Evolutionary conservation across 257 asterid species (phyloP).

Genomic region (Ajuga chamaepitys): DNA sequence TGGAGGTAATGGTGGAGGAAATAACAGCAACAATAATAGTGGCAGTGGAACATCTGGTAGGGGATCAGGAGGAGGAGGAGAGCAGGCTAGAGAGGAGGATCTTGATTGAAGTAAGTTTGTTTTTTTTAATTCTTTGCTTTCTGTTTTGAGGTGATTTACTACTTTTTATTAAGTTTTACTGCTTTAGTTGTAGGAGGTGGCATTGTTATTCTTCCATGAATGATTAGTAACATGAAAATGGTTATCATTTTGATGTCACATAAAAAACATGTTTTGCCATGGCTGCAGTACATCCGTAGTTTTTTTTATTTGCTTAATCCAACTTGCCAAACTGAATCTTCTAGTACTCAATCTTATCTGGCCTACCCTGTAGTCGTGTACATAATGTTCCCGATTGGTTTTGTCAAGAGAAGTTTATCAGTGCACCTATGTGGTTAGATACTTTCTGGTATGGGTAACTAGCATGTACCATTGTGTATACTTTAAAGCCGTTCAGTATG

Average conservation of each 20-base stretch:
- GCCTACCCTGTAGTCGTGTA: not conserved
- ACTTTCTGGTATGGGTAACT: not conserved
- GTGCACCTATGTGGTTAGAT: not conserved
- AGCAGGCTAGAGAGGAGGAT: slow-evolving; percentile 63
- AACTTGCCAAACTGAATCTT: not conserved
- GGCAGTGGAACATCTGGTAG: slow-evolving; percentile 31
- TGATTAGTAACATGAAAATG: not conserved
- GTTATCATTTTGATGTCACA: not conserved
- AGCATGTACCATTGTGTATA: not conserved
- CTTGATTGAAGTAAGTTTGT: slow-evolving; percentile 46
- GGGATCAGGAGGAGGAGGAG: slow-evolving; percentile 37
- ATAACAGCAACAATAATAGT: slow-evolving; percentile 12
- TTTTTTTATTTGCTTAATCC: not conserved
- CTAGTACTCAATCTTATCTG: not conserved
- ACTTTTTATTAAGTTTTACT: not conserved
- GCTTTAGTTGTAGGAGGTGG: not conserved
- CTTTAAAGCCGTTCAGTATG: not conserved
- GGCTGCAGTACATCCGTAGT: not conserved
- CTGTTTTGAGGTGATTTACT: not conserved
- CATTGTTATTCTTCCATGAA: not conserved
- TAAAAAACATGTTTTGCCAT: not conserved
- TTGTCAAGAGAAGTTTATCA: not conserved
- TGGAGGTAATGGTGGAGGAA: slow-evolving; percentile 34
- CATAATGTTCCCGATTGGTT: not conserved
- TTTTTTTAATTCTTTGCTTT: not conserved